Evolutionary conservation across 1,139 yeast species (phyloP).

Genomic region (Taphrina pruni): DNA sequence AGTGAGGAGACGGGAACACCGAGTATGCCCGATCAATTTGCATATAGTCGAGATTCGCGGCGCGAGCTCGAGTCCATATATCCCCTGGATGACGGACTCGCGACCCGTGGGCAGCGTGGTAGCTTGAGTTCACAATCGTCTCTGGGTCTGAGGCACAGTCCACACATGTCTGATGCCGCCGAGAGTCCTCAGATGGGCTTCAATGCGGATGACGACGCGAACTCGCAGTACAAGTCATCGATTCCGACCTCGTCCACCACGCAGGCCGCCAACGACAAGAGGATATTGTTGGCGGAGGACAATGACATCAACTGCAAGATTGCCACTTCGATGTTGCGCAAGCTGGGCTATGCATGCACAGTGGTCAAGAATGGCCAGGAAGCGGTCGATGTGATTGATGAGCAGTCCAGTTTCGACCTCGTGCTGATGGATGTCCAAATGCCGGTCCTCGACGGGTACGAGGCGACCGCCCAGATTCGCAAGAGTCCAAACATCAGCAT

Average conservation of each 20-base stretch:
- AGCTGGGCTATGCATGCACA: slow-evolving; percentile 56
- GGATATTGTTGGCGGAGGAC: slow-evolving; percentile 60
- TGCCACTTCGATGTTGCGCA: slow-evolving; percentile 60
- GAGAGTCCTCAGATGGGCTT: slow-evolving; percentile 11
- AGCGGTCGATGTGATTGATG: slow-evolving; percentile 46
- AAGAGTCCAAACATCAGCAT: slow-evolving; percentile 37
- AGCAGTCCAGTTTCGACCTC: slow-evolving; percentile 55
- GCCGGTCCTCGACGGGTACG: slow-evolving; percentile 59
- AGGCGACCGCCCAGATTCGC: slow-evolving; percentile 51
- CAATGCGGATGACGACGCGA: not conserved
- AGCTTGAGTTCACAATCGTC: slow-evolving; percentile 5
- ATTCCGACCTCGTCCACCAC: slow-evolving; percentile 16
- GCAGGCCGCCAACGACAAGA: slow-evolving; percentile 29
- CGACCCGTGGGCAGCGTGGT: slow-evolving; percentile 1
- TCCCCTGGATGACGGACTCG: not conserved
- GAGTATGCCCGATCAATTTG: not conserved
- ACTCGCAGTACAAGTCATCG: slow-evolving; percentile 1
- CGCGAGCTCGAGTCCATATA: not conserved
- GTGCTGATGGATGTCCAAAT: slow-evolving; percentile 64
- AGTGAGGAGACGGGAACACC: not conserved
- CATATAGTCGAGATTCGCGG: not conserved
- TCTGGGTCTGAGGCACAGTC: not conserved
- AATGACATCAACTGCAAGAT: slow-evolving; percentile 60
- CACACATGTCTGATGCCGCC: not conserved
- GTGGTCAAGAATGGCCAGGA: slow-evolving; percentile 37